A percentile compares a stretch with the other conserved stretches of the same genome.
phyloP scores from a whole-genome alignment of 2,329 filamentous ascomycete species.

The Arthrinium puccinioides region DNA sequence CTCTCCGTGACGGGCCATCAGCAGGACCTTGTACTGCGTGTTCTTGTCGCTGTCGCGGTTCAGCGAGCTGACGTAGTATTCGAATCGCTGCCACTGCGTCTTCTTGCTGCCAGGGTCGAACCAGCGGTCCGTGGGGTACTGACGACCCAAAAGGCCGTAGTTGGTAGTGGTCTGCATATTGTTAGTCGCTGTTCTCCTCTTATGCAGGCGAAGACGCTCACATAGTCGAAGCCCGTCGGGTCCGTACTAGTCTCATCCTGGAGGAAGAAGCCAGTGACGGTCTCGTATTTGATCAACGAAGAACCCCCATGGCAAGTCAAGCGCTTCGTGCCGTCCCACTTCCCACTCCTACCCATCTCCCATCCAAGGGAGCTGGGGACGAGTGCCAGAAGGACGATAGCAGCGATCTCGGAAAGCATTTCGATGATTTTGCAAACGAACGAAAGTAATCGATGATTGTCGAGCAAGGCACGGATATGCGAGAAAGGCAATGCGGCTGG shows the following conservation, averaged over 20 bases:
- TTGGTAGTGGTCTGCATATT: slow-evolving; percentile 45
- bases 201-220: slow-evolving; percentile 24
- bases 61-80: slow-evolving; percentile 46
- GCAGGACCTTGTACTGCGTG: slow-evolving; percentile 58
- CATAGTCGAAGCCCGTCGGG: slow-evolving; percentile 55
- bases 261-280: slow-evolving; percentile 54
- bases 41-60: slow-evolving; percentile 37
- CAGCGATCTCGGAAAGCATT: not conserved
- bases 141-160: slow-evolving; percentile 58
- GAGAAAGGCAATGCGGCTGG: no score
- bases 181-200: slow-evolving; percentile 2
- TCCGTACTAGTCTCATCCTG: slow-evolving; percentile 54
- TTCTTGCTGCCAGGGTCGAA: slow-evolving; percentile 30
- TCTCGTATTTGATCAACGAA: slow-evolving; percentile 48
- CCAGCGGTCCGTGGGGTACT: slow-evolving; percentile 47
- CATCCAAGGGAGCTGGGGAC: slow-evolving; percentile 12
- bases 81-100: slow-evolving; percentile 61
- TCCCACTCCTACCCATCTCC: slow-evolving; percentile 14
- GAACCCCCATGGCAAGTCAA: slow-evolving; percentile 9
- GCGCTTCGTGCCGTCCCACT: slow-evolving; percentile 10
- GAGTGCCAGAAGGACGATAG: slow-evolving; percentile 11
- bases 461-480: no score
- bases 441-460: not conserved
- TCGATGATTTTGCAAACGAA: not conserved
- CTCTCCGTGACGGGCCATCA: slow-evolving; percentile 64